Base-by-base conservation (phyloP, 2,329 filamentous ascomycete species). In the Aureobasidium namibiae region DNA sequence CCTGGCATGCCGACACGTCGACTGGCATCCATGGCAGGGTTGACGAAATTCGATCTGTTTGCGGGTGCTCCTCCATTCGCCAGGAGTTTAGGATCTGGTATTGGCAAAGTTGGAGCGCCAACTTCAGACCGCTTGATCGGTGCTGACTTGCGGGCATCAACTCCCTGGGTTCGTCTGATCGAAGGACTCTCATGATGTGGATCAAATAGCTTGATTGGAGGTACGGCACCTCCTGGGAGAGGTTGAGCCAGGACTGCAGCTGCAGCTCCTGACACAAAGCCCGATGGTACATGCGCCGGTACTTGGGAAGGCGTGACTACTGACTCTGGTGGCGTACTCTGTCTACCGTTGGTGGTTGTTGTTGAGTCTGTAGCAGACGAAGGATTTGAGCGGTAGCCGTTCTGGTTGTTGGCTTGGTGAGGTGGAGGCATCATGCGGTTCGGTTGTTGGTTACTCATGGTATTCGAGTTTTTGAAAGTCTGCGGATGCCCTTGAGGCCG, bases 101-200 rank as follows among this genome's bases (percentile, higher is more conserved):
- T 45, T 45, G 60, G 39, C 11, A 34, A 33, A 24, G 42, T 61
- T 2, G 62, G 50, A 13, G 36, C 26, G 26, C 33, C 48, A 21
- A 63, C 48, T 26, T 68, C 65, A 41, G 77, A 79, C 62, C 80
- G 82, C 4, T 80, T 81, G 1, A 96, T 75, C 0, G 91, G 90
- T 56, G 87, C 86, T 4, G 88, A 92, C 54, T 83, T 86, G 23
- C 76, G 84, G 68, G 95, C 90, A 67, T 96, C 90, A 39, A 96
- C 82, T 2, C 92, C 92, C 0, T 88, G 88, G 0, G 92, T 96
- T 69, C 92, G 92, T 62, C 90, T 84, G 68, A 96, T 91, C 0
- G 91, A 94, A 0, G 92, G 91, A 62, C 74, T 77, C 52, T 79
- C 77, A 13, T 69, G 74, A 56, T 79, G 73, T 4, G 77, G 77